Evolutionary conservation across 2,329 filamentous ascomycete genomes (phyloP).

Genomic region (Cladophialophora yegresii): DNA sequence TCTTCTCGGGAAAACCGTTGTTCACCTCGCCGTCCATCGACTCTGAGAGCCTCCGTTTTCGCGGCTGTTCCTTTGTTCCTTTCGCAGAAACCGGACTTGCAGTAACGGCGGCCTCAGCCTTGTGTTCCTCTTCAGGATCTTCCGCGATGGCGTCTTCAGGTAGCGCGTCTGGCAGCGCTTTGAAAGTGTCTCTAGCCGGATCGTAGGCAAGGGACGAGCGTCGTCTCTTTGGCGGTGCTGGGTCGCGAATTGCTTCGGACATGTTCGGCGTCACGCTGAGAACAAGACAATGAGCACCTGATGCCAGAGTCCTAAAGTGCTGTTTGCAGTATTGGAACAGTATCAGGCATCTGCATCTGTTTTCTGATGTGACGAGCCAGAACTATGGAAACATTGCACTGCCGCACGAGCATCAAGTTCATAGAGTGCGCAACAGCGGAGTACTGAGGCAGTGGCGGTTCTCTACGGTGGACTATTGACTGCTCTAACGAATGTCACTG

Average conservation of each 20-base stretch:
- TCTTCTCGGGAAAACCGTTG: background rate
- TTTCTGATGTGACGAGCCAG: background rate
- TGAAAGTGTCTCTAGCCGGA: conserved; percentile 42
- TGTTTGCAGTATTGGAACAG: background rate
- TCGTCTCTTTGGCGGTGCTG: conserved; percentile 23
- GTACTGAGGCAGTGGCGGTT: background rate
- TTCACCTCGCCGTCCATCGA: background rate
- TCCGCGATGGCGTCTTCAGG: conserved; percentile 35
- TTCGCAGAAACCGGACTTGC: conserved; percentile 22
- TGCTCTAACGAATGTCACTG: background rate
- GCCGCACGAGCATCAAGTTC: background rate
- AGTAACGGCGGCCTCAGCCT: conserved; percentile 4
- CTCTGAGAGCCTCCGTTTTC: background rate
- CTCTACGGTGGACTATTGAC: background rate
- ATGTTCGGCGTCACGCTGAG: conserved; percentile 6
- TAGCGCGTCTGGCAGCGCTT: conserved; percentile 35
- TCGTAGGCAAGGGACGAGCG: conserved; percentile 40
- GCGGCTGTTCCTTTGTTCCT: conserved; percentile 17
- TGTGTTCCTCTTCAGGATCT: conserved; percentile 26
- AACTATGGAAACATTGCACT: background rate
- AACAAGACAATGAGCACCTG: background rate
- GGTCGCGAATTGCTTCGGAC: conserved; percentile 20
- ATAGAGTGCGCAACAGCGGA: background rate
- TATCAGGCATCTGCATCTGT: background rate
- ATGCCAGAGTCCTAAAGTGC: background rate